Evolutionary conservation across 2,329 filamentous ascomycete species (phyloP), one percentile per base, ranked within the genome.

Genomic region (Chrysoporthe cubensis): DNA sequence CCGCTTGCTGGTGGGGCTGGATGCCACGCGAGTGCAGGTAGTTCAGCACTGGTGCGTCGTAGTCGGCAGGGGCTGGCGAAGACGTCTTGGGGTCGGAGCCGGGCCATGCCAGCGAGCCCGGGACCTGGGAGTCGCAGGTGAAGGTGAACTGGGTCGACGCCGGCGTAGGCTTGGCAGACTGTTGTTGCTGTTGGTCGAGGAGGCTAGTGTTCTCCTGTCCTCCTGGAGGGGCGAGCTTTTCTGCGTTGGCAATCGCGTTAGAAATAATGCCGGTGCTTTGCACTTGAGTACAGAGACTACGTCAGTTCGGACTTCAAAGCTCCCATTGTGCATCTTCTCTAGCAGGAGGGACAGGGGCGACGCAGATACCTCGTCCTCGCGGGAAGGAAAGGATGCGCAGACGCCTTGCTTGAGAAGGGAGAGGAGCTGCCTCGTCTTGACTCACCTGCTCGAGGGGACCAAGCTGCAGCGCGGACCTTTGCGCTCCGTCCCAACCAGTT

Each of bases 91-190:
- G 76, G 60, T 81, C 80, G 70, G 80, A 79, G 75, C 90, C 88
- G 56, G 92, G 91, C 89, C 91, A 93, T 63, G 90, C 88, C 77
- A 93, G 87, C 66, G 91, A 89, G 68, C 91, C 93, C 0, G 92
- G 90, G 48, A 94, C 93, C 76, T 96, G 93, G 1, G 94, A 95
- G 74, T 96, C 92, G 79, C 94, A 97, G 14, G 93, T 97, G 76
- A 99, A 99, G 11, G 96, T 99, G 77, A 99, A 99, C 74, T 97
- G 93, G 0, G 92, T 91, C 66, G 94, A 93, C 6, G 90, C 87
- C 4, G 92, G 88, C 46, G 86, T 88, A 4, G 86, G 76, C 74
- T 87, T 90, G 67, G 83, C 83, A 6, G 83, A 79, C 21, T 86
- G 81, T 54, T 65, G 69, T 46, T 70, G 91, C 67, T 93, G 90